Percentiles rank a stretch among this genome's conserved stretches.
phyloP scores from a whole-genome alignment of 192 early-diverging fungal species.

The Coemansia reversa region DNA sequence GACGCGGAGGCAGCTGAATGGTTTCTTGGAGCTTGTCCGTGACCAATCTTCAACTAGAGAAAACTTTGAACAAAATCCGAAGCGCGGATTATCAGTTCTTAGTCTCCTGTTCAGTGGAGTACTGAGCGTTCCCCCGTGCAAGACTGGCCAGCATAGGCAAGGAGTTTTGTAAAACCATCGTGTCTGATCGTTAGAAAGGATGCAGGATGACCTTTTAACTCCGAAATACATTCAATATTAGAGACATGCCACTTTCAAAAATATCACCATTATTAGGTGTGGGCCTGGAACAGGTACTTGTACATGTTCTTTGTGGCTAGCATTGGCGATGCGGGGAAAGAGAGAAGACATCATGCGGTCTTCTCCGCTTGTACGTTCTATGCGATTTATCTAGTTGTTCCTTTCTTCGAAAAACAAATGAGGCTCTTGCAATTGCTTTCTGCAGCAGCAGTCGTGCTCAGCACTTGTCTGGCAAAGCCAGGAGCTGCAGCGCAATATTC shows the following conservation, averaged over 20 bases:
- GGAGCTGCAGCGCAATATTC: conserved; percentile 15
- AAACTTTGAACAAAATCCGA: conserved; percentile 49
- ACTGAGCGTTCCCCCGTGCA: conserved; percentile 50
- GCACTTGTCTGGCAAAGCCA: conserved; percentile 14
- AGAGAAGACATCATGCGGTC: neutral
- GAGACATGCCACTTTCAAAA: no score
- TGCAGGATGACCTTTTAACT: conserved; percentile 44
- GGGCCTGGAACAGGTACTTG: no score
- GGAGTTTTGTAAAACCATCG: conserved; percentile 54
- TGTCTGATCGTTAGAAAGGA: conserved; percentile 48
- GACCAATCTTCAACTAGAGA: neutral
- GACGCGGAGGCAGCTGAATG: neutral
- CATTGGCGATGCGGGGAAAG: neutral
- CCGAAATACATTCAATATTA: conserved; percentile 2
- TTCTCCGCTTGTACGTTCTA: neutral
- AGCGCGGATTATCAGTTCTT: conserved; percentile 46
- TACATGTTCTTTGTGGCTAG: no score
- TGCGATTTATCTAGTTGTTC: neutral
- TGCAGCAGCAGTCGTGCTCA: conserved; percentile 11
- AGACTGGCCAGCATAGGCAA: conserved; percentile 50
- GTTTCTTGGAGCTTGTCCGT: neutral
- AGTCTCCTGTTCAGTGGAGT: conserved; percentile 32
- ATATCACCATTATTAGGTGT: no score
- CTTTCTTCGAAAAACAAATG: neutral
- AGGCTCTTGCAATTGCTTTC: conserved; percentile 11